phyloP scores from a whole-genome alignment of 1,284 basidiomycete species.

The Pseudozyma tsukubaensis region DNA sequence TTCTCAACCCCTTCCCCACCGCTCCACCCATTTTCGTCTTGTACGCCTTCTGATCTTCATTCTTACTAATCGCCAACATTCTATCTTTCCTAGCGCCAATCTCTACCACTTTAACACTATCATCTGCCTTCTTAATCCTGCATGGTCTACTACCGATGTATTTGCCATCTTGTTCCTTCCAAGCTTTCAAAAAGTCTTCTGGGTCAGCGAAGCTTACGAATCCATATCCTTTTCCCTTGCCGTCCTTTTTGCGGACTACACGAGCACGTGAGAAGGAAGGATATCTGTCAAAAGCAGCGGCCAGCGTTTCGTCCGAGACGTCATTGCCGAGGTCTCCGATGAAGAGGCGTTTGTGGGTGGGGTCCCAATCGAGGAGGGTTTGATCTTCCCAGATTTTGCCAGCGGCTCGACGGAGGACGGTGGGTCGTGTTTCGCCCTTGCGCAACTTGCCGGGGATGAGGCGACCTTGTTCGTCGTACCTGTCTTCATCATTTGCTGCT shows the following conservation, averaged over 20 bases:
- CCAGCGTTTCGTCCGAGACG: conserved; percentile 91
- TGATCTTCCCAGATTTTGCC: conserved; percentile 99
- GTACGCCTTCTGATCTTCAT: conserved; percentile 51
- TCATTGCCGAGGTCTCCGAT: conserved; percentile 98
- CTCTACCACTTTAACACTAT: conserved; percentile 55
- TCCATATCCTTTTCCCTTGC: conserved; percentile 90
- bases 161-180: conserved; percentile 99
- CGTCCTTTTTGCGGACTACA: conserved; percentile 84
- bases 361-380: conserved; percentile 96
- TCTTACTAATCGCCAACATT: conserved; percentile 57
- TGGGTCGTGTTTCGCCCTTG: conserved; percentile 90
- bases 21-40: conserved; percentile 66
- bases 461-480: conserved; percentile 37
- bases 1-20: conserved; percentile 57
- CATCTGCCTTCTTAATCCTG: conserved; percentile 64
- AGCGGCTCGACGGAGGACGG: conserved; percentile 91
- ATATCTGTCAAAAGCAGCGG: conserved; percentile 90
- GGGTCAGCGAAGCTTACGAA: conserved; percentile 98
- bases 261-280: conserved; percentile 91
- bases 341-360: conserved; percentile 97
- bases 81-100: conserved; percentile 67
- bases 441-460: conserved; percentile 70
- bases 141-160: conserved; percentile 66
- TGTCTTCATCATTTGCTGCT: conserved; percentile 5
- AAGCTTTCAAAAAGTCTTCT: conserved; percentile 96